Base-by-base conservation (phyloP, 805 yeast genomes). In the Teunomyces aglyptinius region DNA sequence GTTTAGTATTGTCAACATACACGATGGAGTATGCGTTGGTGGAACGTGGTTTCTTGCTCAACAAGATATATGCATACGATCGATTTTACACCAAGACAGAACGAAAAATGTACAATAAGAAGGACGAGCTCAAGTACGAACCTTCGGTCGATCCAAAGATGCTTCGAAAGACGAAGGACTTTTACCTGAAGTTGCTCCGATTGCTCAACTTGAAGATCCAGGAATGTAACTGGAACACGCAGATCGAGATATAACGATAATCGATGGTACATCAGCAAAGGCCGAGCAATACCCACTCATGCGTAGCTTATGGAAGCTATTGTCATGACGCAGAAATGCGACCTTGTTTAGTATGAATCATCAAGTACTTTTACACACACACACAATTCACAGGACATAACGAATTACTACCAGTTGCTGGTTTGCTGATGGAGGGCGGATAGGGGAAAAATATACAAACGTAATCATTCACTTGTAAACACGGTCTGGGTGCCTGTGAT, bases 401-500 rank as follows among this genome's bases (percentile, higher is more conserved):
- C 15, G 3, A n/a, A 29, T 12, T n/a, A 13, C 15, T n/a, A 29
- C 33, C 33, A 13, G 16, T 13, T 29, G 33, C 33, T 29, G 18
- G 33, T 29, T 29, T 29, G 33, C 33, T 29, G 18, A 29, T 29
- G 33, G 33, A 29, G 33, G 33, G 33, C 8, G 33, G 33, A 15
- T 29, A 13, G 33, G 33, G 33, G 33, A 29, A 29, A 29, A 29
- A 29, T 6, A 29, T n/a, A 29, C 4, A 29, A 4, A 29, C 8
- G 8, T 29, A n/a, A 29, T 35, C 41, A 45, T 20, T 46, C 49
- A 8, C 16, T 15, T 4, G 60, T 62, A 53, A 68, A 66, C 36
- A 68, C 64, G 12, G 65, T 61, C 43, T 65, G 66, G 6, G 59
- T 60, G 4, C 68, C 67, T 5, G 72, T 70, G 24, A 59, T 52